A percentile compares a stretch with the other conserved stretches of the same genome.
Evolutionary conservation across 768 basidiomycete genomes (phyloP).

Genomic region (Tulasnella sp.): DNA sequence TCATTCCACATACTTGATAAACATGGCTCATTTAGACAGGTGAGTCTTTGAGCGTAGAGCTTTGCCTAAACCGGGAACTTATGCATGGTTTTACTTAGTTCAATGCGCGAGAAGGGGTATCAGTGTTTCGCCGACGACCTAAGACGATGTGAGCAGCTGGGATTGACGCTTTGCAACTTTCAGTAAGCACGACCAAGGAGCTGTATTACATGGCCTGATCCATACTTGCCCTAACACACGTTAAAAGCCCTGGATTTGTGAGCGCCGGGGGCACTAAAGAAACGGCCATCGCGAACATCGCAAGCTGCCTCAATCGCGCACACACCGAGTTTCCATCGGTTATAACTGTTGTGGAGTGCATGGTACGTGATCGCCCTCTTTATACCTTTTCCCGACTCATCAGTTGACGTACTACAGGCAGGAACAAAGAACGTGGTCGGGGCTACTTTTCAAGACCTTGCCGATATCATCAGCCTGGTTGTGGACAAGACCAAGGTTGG

Average conservation of each 20-base stretch:
- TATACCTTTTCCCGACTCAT: neutral
- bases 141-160: constrained; percentile 63
- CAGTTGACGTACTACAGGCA: constrained; percentile 34
- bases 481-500: constrained; percentile 65
- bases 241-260: constrained; percentile 36
- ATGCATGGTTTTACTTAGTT: constrained; percentile 26
- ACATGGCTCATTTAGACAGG: constrained; percentile 70
- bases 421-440: constrained; percentile 73
- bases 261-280: constrained; percentile 52
- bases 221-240: neutral
- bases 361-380: constrained; percentile 36
- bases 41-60: constrained; percentile 27
- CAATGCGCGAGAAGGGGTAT: constrained; percentile 59
- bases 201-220: too few relatives aligned
- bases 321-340: constrained; percentile 50
- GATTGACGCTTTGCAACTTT: constrained; percentile 67
- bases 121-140: constrained; percentile 78
- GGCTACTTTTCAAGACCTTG: constrained; percentile 54
- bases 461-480: constrained; percentile 54
- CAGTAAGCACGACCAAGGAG: constrained; percentile 51
- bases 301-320: constrained; percentile 60
- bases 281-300: constrained; percentile 52
- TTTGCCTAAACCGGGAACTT: neutral
- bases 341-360: constrained; percentile 67
- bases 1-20: constrained; percentile 78